Base-by-base conservation (phyloP, 176 grass and related monocot species). In the Secale cereale region DNA sequence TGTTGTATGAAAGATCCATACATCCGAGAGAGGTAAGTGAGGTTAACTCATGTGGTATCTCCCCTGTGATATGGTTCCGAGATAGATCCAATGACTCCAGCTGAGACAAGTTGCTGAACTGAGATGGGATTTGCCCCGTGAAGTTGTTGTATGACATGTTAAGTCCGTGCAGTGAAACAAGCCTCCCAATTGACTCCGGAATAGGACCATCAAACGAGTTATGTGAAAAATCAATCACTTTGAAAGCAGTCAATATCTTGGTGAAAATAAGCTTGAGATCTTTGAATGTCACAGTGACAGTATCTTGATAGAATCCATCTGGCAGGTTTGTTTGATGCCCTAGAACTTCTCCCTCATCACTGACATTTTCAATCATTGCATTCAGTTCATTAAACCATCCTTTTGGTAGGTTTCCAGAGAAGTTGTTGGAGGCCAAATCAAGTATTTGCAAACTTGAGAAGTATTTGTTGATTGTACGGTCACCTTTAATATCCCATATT, bases 71-170 rank as follows among this genome's bases (percentile, higher is more conserved):
- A 0, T 67, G 19, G 29, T 89, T 89, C 25, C 4, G 37, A n/a
- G 87, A 89, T 0, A 89, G 82, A 45, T 85, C 87, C 27, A 89
- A 25, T 13, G 66, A 85, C 22, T 89, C 80, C 1, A 81, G 82
- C 62, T 60, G 82, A 9, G 5, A 12, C 65, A 89, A 65, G 17
- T 59, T 30, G 7, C 59, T 35, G 35, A 28, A 25, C 22, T 78
- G 27, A 28, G 27, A 52, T 77, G 74, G 54, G 11, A 77, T 78
- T 70, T 22, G 56, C 6, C 74, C 81, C 0, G 7, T 52, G 14
- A 88, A 65, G 14, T 19, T 7, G 33, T 83, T 88, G 15, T 33
- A 1, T 29, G 81, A 88, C 8, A 82, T 5, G 72, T 88, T 88
- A 19, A 76, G 45, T 28, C 45, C 26, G 3, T 22, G 73, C 3